Evolutionary conservation across 106 monocot genomes (phyloP), one percentile per base, ranked within the genome.

Genomic region (Chionographis japonica): DNA sequence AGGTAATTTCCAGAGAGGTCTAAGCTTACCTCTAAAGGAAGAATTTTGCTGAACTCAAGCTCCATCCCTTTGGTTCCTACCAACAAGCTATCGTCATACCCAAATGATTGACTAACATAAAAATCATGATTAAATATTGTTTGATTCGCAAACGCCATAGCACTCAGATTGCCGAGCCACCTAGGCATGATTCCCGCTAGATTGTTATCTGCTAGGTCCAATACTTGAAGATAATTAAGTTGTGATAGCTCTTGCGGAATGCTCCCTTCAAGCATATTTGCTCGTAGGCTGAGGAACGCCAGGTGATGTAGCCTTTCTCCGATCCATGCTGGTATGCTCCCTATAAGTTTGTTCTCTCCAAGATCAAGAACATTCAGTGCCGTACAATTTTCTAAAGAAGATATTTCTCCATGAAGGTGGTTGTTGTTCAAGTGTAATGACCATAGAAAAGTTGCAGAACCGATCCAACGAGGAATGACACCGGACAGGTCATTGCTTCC

Each of bases 401-500:
- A 19, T 27, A 67, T 53, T 39, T 67, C 67, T 0, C 53, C 67
- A 53, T 9, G n/a, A 20, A 67, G 36, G 37, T 12, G 38, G 38
- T 67, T 67, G 52, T 38, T 67, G 5, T 54, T 52, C 53, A 67
- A 65, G 4, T 68, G 57, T 9, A 82, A 12, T 12, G 52, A 12
- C n/a, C n/a, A 62, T 2, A 0, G 0, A 8, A 3, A 2, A 35
- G 6, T n/a, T 6, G 37, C 20, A 54, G 52, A 58, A 17, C 72
- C 52, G 1, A 69, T 4, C 12, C 50, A 64, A 14, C 12, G 14
- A n/a, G 82, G 77, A 51, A 77, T 73, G 0, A 38, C 38, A 12
- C 77, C 77, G 8, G 52, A 53, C 5, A 77, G 17, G 12, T 60
- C 58, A 51, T 77, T 77, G 4, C 54, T 69, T 60, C 55, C 68